Percentiles rank a stretch among this genome's conserved stretches.
phyloP scores from a whole-genome alignment of 257 asterid species.

The Phtheirospermum japonicum region DNA sequence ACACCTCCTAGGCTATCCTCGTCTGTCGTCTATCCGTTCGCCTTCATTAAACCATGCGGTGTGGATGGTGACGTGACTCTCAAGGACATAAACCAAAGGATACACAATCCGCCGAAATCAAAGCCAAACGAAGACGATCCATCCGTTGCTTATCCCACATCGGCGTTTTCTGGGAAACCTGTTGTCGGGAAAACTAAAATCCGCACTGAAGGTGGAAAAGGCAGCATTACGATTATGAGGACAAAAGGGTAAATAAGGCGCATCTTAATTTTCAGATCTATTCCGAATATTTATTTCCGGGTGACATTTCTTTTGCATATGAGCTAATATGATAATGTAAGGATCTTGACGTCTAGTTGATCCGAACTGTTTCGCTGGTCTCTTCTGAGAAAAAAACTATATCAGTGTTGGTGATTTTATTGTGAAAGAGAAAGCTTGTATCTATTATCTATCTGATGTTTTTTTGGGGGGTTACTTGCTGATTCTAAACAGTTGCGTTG shows the following conservation, averaged over 20 bases:
- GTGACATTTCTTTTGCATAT: not conserved
- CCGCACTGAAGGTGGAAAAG: slow-evolving; percentile 82
- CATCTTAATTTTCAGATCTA: too few species aligned
- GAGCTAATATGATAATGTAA: not conserved
- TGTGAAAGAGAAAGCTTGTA: not conserved
- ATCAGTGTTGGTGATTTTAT: not conserved
- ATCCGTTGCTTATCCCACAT: slow-evolving; percentile 48
- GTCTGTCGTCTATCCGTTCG: slow-evolving; percentile 65
- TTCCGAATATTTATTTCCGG: not conserved
- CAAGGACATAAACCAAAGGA: slow-evolving; percentile 75
- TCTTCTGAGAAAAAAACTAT: not conserved
- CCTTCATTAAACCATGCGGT: slow-evolving; percentile 81
- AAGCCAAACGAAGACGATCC: slow-evolving; percentile 46
- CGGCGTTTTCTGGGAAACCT: slow-evolving; percentile 93
- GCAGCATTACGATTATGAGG: slow-evolving; percentile 86
- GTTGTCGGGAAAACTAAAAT: slow-evolving; percentile 90
- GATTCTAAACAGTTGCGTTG: too few species aligned
- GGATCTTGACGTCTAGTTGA: slow-evolving; percentile 10
- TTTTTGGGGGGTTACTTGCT: too few species aligned
- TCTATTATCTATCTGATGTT: too few species aligned
- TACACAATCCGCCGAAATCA: slow-evolving; percentile 61
- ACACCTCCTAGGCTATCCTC: slow-evolving; percentile 62
- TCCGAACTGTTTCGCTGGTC: not conserved
- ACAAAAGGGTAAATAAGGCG: slow-evolving; percentile 82
- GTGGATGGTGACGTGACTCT: slow-evolving; percentile 76